Evolutionary conservation across 495 filamentous ascomycete genomes (phyloP), one percentile per base, ranked within the genome.

Genomic region (Aspergillus cavernicola): DNA sequence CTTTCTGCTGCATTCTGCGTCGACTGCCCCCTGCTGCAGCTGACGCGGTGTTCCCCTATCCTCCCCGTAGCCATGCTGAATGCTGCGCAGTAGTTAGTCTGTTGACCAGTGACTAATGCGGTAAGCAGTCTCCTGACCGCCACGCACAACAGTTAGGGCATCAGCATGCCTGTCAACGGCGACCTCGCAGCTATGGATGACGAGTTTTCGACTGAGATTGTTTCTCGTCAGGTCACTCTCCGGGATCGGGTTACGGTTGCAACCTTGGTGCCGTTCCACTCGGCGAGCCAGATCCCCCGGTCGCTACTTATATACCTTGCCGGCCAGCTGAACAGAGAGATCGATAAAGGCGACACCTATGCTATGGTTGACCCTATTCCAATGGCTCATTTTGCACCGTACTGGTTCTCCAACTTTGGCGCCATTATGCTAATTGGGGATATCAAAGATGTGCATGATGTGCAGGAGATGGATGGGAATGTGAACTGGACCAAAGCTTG

Each of bases 331-430:
- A 95, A 92, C 66, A 86, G 87, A 66, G 93, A 98, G 68, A 96
- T 98, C 58, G 90, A 95, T 65, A 87, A 88, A 64, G 93, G 93
- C 29, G 91, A 98, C 65, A 97, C 95, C 2, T 98, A 96, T 73
- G 92, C 93, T 36, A 92, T 97, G 85, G 82, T 88, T 52, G 85
- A 90, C 22, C 77, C 85, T 11, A 83, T 97, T 71, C 72, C 87
- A 5, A 68, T 87, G 18, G 80, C 84, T 2, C 82, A 84, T 35
- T 98, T 97, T 56, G 84, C 84, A 11, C 77, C 83, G 24, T 97
- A 96, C 65, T 98, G 93, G 93, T 95, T 98, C 65, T 88, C 90
- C 55, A 95, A 91, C 59, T 97, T 97, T 59, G 92, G 80, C 40
- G 92, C 90, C 8, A 81, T 98, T 55, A 97, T 97, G 92, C 73